A percentile compares a stretch with the other conserved stretches of the same genome.
Evolutionary conservation across 176 grass and related monocot genomes (phyloP).

Genomic region (Cymbopogon citratus): DNA sequence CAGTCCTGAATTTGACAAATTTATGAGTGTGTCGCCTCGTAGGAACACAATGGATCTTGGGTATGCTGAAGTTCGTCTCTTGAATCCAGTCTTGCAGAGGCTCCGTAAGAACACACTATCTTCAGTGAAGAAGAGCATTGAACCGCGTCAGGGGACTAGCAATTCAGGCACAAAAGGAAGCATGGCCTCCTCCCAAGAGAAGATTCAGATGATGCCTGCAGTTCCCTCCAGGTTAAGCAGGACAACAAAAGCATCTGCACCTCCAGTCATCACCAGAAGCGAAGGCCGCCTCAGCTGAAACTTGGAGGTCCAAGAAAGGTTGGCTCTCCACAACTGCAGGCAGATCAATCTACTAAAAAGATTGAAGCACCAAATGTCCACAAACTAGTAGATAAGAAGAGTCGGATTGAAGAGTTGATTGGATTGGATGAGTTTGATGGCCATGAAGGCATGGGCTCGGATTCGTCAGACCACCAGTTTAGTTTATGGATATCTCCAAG

Average conservation of each 20-base stretch:
- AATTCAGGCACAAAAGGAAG: neutral
- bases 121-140: neutral
- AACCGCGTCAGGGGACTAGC: neutral
- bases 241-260: conserved; percentile 1
- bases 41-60: neutral
- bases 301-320: conserved; percentile 1
- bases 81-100: conserved; percentile 25
- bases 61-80: conserved; percentile 1
- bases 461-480: neutral
- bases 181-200: neutral
- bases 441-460: conserved; percentile 39
- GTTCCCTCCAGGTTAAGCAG: conserved; percentile 23
- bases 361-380: neutral
- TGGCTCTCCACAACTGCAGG: neutral
- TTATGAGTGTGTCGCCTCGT: conserved; percentile 36
- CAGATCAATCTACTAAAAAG: neutral
- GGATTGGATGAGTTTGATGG: conserved; percentile 43
- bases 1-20: conserved; percentile 32
- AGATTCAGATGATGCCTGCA: neutral
- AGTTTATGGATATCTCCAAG: conserved; percentile 30
- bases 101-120: conserved; percentile 23
- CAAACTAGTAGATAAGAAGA: conserved; percentile 11
- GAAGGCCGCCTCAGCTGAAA: conserved; percentile 33
- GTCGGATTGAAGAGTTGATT: conserved; percentile 28
- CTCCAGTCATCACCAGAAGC: conserved; percentile 27